Evolutionary conservation across 2,329 filamentous ascomycete genomes (phyloP).

Genomic region (Rugonectria rugulosa): DNA sequence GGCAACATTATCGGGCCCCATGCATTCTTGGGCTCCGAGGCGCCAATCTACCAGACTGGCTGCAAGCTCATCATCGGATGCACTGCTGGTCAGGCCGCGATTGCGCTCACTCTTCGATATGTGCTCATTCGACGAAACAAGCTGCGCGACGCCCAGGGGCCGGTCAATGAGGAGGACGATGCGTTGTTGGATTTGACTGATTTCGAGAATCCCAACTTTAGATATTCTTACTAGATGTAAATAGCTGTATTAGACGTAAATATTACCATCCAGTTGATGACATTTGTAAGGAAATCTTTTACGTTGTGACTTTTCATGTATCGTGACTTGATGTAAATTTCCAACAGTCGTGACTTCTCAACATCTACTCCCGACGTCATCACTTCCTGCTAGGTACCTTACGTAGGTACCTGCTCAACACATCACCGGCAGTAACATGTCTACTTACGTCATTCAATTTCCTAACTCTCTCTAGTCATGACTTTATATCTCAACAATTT

Average conservation of each 20-base stretch:
- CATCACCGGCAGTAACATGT: too few relatives aligned
- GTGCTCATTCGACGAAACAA: conserved; percentile 36
- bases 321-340: too few relatives aligned
- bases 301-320: too few relatives aligned
- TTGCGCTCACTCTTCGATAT: conserved; percentile 30
- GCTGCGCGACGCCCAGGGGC: conserved; percentile 32
- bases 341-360: too few relatives aligned
- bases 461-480: background rate
- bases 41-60: conserved; percentile 60
- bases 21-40: conserved; percentile 54
- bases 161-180: conserved; percentile 27
- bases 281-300: too few relatives aligned
- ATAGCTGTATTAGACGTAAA: too few relatives aligned
- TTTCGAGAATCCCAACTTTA: conserved; percentile 40
- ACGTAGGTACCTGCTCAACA: too few relatives aligned
- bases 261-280: too few relatives aligned
- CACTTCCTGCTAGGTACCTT: too few relatives aligned
- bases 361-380: too few relatives aligned
- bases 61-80: conserved; percentile 49
- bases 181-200: conserved; percentile 38
- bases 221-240: conserved; percentile 39
- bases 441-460: too few relatives aligned
- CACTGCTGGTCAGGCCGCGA: conserved; percentile 28
- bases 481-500: background rate
- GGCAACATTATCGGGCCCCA: conserved; percentile 39